Conservation (phyloP, 2,329 filamentous ascomycete genomes). For the Colletotrichum eleusines region DNA sequence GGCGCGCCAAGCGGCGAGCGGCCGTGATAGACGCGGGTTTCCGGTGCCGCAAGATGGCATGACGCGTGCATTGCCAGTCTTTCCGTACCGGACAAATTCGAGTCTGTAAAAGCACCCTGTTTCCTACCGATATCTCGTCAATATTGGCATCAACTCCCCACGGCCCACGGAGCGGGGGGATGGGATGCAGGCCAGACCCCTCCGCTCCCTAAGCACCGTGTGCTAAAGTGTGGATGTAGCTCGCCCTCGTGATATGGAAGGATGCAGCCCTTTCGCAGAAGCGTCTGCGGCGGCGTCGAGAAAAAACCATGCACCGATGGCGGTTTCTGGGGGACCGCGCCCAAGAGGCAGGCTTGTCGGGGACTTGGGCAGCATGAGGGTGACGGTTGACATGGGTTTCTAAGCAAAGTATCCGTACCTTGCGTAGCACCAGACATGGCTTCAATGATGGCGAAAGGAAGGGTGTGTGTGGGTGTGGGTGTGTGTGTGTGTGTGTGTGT, state of each 20-base stretch:
- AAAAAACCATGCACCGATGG: neutral
- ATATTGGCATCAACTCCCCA: neutral
- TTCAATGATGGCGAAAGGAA: neutral
- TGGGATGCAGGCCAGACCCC: neutral
- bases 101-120: neutral
- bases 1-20: slow-evolving; percentile 21
- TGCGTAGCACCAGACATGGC: neutral
- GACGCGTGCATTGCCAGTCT: neutral
- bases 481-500: too few species aligned
- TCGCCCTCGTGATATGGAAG: neutral
- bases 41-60: neutral
- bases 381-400: slow-evolving; percentile 8
- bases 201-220: neutral
- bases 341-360: neutral
- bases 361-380: slow-evolving; percentile 8
- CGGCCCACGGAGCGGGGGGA: neutral
- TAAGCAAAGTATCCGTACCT: neutral
- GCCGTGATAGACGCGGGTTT: slow-evolving; percentile 24
- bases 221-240: neutral
- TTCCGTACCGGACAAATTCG: neutral
- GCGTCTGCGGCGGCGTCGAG: neutral
- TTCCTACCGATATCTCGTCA: neutral
- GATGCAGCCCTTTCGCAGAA: neutral
- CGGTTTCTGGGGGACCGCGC: neutral
- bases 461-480: too few species aligned